These are phyloP conservation scores for Anacardium occidentale DNA, from an alignment of 345 rosid genomes.

Conservation along the genomic window DNA sequence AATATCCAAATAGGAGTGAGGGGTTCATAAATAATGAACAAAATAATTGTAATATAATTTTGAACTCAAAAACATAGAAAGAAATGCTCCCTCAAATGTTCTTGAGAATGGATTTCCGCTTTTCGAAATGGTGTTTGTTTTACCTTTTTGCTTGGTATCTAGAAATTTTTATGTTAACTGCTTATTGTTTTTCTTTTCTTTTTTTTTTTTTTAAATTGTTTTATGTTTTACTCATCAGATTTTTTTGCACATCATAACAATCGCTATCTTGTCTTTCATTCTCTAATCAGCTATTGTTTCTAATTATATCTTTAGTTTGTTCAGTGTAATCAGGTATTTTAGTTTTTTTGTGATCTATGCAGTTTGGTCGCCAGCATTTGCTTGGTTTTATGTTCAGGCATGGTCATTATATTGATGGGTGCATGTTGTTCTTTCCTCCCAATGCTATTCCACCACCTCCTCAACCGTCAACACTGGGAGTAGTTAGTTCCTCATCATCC, in stretches of 20 bases:
- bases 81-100: not conserved
- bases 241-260: not conserved
- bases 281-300: not conserved
- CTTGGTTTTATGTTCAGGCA: constrained; percentile 88
- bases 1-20: not conserved
- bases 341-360: constrained; percentile 31
- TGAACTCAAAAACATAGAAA: not conserved
- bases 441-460: constrained; percentile 69
- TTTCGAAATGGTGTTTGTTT: not conserved
- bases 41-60: not conserved
- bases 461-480: constrained; percentile 59
- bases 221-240: not conserved
- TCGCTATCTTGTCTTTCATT: not conserved
- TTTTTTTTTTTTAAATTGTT: not conserved
- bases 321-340: constrained; percentile 1
- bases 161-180: not conserved
- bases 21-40: not conserved
- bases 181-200: not conserved
- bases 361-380: constrained; percentile 89
- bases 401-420: constrained; percentile 79
- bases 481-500: constrained; percentile 63
- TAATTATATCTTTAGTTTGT: not conserved
- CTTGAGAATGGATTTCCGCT: not conserved
- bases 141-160: constrained; percentile 1
- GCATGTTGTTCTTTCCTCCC: constrained; percentile 79